Evolutionary conservation across 805 yeast genomes (phyloP).

Genomic region (Phaffomyces opuntiae): DNA sequence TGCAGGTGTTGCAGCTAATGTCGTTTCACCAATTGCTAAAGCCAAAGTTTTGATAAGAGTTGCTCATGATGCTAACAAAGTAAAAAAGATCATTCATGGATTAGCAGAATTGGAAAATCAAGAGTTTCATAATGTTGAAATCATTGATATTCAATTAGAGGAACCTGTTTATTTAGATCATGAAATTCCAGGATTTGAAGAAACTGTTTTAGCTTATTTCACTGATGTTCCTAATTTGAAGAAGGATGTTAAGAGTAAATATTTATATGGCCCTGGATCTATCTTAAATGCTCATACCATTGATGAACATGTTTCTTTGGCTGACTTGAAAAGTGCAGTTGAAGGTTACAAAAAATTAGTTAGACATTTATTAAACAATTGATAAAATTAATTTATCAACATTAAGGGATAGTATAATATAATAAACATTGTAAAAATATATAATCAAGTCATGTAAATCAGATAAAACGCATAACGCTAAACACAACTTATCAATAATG

Average conservation of each 20-base stretch:
- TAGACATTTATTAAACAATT: slow-evolving; percentile 8
- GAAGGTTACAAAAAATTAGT: slow-evolving; percentile 38
- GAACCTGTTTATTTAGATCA: slow-evolving; percentile 34
- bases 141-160: slow-evolving; percentile 25
- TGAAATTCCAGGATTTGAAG: slow-evolving; percentile 60
- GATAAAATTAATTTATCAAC: no score
- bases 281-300: slow-evolving; percentile 56
- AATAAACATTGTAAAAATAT: no score
- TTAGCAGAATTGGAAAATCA: slow-evolving; percentile 28
- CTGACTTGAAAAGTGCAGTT: slow-evolving; percentile 42
- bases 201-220: slow-evolving; percentile 40
- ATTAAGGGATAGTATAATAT: no score
- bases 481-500: no score
- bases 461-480: no score
- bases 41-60: slow-evolving; percentile 48
- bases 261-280: slow-evolving; percentile 62
- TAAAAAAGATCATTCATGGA: slow-evolving; percentile 22
- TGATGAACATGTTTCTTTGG: slow-evolving; percentile 42
- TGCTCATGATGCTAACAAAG: slow-evolving; percentile 37
- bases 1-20: slow-evolving; percentile 64
- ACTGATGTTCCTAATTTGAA: slow-evolving; percentile 46
- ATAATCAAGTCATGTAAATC: no score
- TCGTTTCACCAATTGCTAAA: slow-evolving; percentile 50
- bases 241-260: slow-evolving; percentile 28
- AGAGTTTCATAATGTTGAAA: slow-evolving; percentile 20